A percentile compares a stretch with the other conserved stretches of the same genome.
These are phyloP conservation scores for Aspergillus fijiensis DNA, from an alignment of 2,329 filamentous ascomycete genomes.

Conservation along the genomic window DNA sequence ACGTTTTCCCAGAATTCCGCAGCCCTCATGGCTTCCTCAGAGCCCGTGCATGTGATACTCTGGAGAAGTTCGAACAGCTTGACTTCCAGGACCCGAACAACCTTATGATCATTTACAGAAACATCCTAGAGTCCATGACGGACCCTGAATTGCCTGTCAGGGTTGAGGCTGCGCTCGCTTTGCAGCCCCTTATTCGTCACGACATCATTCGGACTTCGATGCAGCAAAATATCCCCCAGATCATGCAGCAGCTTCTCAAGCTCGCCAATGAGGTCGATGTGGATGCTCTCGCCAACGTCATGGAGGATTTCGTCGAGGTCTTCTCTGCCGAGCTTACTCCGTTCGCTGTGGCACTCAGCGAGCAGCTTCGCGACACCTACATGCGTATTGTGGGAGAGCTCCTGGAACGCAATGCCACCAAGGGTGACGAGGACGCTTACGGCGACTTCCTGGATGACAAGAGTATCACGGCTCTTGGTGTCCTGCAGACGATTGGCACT, in stretches of 20 bases:
- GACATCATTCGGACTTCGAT: conserved; percentile 91
- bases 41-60: conserved; percentile 90
- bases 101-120: conserved; percentile 91
- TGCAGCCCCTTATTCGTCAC: conserved; percentile 94
- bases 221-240: conserved; percentile 96
- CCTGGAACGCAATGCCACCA: conserved; percentile 76
- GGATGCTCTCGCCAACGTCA: conserved; percentile 94
- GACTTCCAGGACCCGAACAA: conserved; percentile 97
- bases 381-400: conserved; percentile 89
- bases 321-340: conserved; percentile 96
- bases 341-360: conserved; percentile 92
- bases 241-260: conserved; percentile 98
- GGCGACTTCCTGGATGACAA: conserved; percentile 96
- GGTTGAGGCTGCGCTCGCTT: conserved; percentile 87
- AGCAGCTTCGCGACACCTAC: conserved; percentile 95
- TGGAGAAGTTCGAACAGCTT: conserved; percentile 96
- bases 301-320: conserved; percentile 99
- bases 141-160: conserved; percentile 90
- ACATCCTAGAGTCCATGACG: conserved; percentile 95
- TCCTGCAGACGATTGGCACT: conserved; percentile 95
- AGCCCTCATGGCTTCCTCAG: conserved; percentile 89
- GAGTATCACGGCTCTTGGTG: conserved; percentile 94
- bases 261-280: conserved; percentile 97
- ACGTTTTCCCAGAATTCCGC: conserved; percentile 97
- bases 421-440: conserved; percentile 73